Percentiles rank a stretch among this genome's conserved stretches.
phyloP scores from a whole-genome alignment of 768 basidiomycete species.

The Kondoa malvinella region DNA sequence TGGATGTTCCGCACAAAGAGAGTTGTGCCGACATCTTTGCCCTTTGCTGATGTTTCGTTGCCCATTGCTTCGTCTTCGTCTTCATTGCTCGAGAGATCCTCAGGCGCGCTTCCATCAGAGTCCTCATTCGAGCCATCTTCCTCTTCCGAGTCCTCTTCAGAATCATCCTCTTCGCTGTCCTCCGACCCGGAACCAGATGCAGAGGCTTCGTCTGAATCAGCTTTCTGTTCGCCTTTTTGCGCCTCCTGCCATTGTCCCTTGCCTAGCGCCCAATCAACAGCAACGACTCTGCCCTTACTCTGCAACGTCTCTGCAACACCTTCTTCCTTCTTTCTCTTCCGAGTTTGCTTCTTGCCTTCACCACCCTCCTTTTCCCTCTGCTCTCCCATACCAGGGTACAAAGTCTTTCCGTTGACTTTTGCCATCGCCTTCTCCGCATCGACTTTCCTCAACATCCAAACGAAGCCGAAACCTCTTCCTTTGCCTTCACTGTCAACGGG shows the following conservation, averaged over 20 bases:
- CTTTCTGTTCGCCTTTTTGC: slow-evolving; percentile 35
- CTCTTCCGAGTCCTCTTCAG: slow-evolving; percentile 25
- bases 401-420: slow-evolving; percentile 55
- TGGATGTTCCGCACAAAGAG: slow-evolving; percentile 87
- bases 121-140: slow-evolving; percentile 28
- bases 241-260: slow-evolving; percentile 82
- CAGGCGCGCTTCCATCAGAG: slow-evolving; percentile 28
- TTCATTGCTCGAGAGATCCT: slow-evolving; percentile 26
- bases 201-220: slow-evolving; percentile 23
- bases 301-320: slow-evolving; percentile 36
- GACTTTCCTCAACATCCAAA: slow-evolving; percentile 74
- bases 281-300: slow-evolving; percentile 46
- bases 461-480: slow-evolving; percentile 72
- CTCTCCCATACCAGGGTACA: slow-evolving; percentile 40
- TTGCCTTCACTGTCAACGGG: slow-evolving; percentile 37
- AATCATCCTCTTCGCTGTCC: slow-evolving; percentile 27
- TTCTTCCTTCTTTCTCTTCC: slow-evolving; percentile 36
- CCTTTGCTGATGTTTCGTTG: slow-evolving; percentile 19
- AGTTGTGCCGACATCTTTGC: slow-evolving; percentile 50
- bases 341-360: slow-evolving; percentile 36
- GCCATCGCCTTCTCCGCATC: slow-evolving; percentile 70
- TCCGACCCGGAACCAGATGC: slow-evolving; percentile 21
- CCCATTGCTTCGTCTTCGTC: slow-evolving; percentile 37
- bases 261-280: slow-evolving; percentile 91
- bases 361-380: slow-evolving; percentile 26